Evolutionary conservation across 768 basidiomycete species (phyloP).

Genomic region (Podaxis sp.): DNA sequence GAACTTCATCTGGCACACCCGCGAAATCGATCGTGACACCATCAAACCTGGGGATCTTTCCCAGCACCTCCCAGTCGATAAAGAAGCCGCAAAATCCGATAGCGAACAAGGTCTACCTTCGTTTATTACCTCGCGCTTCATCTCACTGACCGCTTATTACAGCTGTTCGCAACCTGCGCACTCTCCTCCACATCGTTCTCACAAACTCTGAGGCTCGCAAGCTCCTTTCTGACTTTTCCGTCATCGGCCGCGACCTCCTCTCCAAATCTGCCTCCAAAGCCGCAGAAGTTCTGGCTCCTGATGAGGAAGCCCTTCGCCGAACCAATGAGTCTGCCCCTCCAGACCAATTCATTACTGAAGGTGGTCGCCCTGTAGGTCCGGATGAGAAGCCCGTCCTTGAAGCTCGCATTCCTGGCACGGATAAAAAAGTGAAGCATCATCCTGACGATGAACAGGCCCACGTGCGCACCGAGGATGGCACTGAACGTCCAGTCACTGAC

Average conservation of each 20-base stretch:
- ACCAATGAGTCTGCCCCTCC: conserved; percentile 70
- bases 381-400: conserved; percentile 35
- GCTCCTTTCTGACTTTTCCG: conserved; percentile 73
- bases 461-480: conserved; percentile 30
- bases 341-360: conserved; percentile 61
- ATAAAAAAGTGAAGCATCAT: conserved; percentile 35
- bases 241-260: conserved; percentile 83
- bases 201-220: conserved; percentile 95
- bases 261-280: conserved; percentile 70
- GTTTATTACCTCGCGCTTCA: neutral
- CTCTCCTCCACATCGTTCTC: conserved; percentile 79
- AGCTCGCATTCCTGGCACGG: conserved; percentile 30
- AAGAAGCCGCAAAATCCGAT: conserved; percentile 55
- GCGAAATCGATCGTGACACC: conserved; percentile 39
- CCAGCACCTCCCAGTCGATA: conserved; percentile 43
- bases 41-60: conserved; percentile 26
- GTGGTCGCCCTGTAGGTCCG: conserved; percentile 28
- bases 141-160: neutral
- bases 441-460: conserved; percentile 45
- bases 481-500: conserved; percentile 27
- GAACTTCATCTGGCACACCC: conserved; percentile 83
- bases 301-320: conserved; percentile 53
- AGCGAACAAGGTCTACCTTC: conserved; percentile 51
- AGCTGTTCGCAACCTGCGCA: conserved; percentile 87
- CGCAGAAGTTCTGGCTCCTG: conserved; percentile 67